Evolutionary conservation across 2,329 filamentous ascomycete genomes (phyloP).

Genomic region (Beauveria caledonica): DNA sequence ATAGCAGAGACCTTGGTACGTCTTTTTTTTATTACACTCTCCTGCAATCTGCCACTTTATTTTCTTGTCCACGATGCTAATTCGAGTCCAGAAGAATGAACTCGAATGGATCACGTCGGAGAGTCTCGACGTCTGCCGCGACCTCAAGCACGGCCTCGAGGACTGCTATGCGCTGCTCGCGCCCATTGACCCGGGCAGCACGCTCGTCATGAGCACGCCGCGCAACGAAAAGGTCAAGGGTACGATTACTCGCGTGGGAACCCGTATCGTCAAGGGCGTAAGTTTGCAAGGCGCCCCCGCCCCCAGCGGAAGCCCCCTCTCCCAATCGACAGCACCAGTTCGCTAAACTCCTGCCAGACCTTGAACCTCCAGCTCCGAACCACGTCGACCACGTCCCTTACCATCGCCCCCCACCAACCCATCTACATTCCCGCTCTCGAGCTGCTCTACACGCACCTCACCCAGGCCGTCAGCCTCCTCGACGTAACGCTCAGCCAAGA

Average conservation of each 20-base stretch:
- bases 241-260: constrained; percentile 80
- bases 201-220: constrained; percentile 78
- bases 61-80: constrained; percentile 19
- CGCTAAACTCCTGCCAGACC: constrained; percentile 39
- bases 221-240: constrained; percentile 89
- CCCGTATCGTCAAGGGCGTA: constrained; percentile 86
- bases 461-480: constrained; percentile 74
- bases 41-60: neutral
- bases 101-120: constrained; percentile 46
- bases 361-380: constrained; percentile 70
- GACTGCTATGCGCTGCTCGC: constrained; percentile 84
- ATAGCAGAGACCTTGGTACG: constrained; percentile 44
- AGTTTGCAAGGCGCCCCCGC: constrained; percentile 24
- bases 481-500: constrained; percentile 57
- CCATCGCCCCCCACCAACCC: constrained; percentile 38
- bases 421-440: constrained; percentile 63
- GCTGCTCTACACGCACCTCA: constrained; percentile 67
- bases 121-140: constrained; percentile 38
- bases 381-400: constrained; percentile 44
- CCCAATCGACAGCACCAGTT: neutral
- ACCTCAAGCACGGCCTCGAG: constrained; percentile 60
- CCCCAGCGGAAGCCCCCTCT: neutral
- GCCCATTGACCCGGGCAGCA: constrained; percentile 76
- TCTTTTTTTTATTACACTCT: neutral
- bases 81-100: constrained; percentile 37